Evolutionary conservation across 768 basidiomycete genomes (phyloP).

Genomic region (Tricholoma flavovirens): DNA sequence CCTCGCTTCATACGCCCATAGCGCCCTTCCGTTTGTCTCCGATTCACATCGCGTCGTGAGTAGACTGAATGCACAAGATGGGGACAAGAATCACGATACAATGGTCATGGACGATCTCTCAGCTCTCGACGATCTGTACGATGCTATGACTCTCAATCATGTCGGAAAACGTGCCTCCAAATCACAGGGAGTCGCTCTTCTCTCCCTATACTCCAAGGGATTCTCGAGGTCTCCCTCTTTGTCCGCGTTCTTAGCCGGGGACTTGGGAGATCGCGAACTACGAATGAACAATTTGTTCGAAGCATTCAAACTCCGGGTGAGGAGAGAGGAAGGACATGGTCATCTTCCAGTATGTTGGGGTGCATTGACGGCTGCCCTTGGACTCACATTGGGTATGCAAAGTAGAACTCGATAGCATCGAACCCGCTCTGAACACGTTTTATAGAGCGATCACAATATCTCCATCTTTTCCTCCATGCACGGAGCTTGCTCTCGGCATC

Average conservation of each 20-base stretch:
- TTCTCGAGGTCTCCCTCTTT: constrained; percentile 53
- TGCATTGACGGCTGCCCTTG: constrained; percentile 71
- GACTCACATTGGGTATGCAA: constrained; percentile 58
- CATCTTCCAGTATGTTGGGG: constrained; percentile 95
- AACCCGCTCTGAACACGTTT: neutral
- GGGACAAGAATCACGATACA: constrained; percentile 4
- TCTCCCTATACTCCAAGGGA: constrained; percentile 82
- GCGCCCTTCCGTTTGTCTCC: constrained; percentile 73
- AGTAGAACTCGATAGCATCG: neutral
- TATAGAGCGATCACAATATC: constrained; percentile 75
- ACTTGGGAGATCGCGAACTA: constrained; percentile 19
- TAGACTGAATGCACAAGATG: constrained; percentile 15
- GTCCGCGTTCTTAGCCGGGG: constrained; percentile 16
- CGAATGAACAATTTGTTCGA: constrained; percentile 46
- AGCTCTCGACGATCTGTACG: constrained; percentile 71
- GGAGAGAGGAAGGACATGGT: constrained; percentile 61
- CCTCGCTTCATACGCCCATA: constrained; percentile 70
- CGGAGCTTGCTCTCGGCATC: constrained; percentile 87
- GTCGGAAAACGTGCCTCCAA: constrained; percentile 82
- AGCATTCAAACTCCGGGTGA: constrained; percentile 59
- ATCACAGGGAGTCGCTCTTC: constrained; percentile 87
- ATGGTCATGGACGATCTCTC: constrained; percentile 37
- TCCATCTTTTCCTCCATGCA: constrained; percentile 91
- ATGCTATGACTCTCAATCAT: constrained; percentile 85
- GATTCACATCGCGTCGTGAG: constrained; percentile 53